Evolutionary conservation across 2,329 filamentous ascomycete genomes (phyloP), one percentile per base, ranked within the genome.

Genomic region (Trichophyton benhamiae): DNA sequence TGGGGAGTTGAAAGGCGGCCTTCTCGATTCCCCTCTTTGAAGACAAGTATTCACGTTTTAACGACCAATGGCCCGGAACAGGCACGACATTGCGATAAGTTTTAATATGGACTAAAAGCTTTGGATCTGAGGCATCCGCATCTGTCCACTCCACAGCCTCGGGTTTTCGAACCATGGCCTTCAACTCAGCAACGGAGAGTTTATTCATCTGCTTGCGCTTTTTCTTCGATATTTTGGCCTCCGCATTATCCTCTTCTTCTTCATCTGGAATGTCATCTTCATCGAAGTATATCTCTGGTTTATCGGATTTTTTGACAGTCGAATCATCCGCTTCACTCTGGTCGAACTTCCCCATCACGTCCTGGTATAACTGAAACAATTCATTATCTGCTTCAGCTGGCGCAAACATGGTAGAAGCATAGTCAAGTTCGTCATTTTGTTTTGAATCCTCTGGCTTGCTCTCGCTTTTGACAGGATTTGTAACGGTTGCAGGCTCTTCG

Each of bases 61-160:
- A 78, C 0, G 89, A 91, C 94, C 94, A 99, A 72, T 99, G 94
- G 3, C 82, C 80, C 1, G 94, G 94, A 0, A 99, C 94, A 0
- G 94, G 94, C 0, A 99, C 91, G 27, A 96, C 89, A 71, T 99
- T 99, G 67, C 91, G 86, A 72, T 95, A 89, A 2, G 89, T 87
- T 75, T 97, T 99, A 78, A 99, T 91, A 70, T 95, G 89, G 27
- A 97, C 89, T 9, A 99, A 82, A 49, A 97, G 79, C 61, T 87
- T 84, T 13, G 94, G 94, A 72, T 99, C 91, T 27, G 88, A 85
- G 0, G 94, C 91, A 15, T 90, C 95, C 11, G 89, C 89, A 72
- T 99, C 94, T 60, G 95, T 94, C 94, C 94, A 97, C 70, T 99
- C 94, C 4, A 99, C 92, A 8, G 96, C 84, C 74, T 99, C 94